Base-by-base conservation (phyloP, 2,329 filamentous ascomycete species). In the Fusarium sp. region DNA sequence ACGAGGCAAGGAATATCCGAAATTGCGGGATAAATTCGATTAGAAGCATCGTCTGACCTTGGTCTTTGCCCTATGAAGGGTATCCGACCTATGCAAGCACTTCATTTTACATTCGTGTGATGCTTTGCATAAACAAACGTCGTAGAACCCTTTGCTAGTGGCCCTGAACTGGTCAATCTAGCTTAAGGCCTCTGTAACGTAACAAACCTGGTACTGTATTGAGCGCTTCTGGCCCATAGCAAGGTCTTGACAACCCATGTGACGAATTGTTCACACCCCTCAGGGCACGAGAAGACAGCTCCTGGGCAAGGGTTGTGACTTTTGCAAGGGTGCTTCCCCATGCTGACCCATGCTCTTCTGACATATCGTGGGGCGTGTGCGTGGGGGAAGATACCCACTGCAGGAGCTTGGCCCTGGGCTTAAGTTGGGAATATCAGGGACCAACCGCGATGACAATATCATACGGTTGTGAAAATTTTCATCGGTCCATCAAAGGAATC, bases 311-410 rank as follows among this genome's bases (percentile, higher is more conserved):
- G 64, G 46, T 59, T 56, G 49, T 22, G 40, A 45, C 32, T 20
- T 62, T 52, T 58, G 42, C 32, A 56, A 53, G 45, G 64, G 58
- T 53, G 37, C 52, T 71, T 66, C 69, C 60, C 68, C 68, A 66
- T 71, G 48, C 41, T 42, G 41, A 58, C 60, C 68, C 65, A 57
- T 71, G 68, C 56, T 51, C 30, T 22, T 71, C 65, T 69, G 52
- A 54, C 68, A 71, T 71, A 55, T 66, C 60, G 65, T 49, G 65
- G 68, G 56, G 65, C 67, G 46, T 53, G 52, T 53, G 55, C 65
- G 68, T 71, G 69, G 69, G 68, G 67, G 69, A 57, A 53, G 40
- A 44, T 47, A 60, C 54, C 54, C 63, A 51, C 59, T 45, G 16
- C 56, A 24, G 41, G 64, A 60, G 25, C 59, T 69, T 46, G 55